Base-by-base conservation (phyloP, 257 asterid genomes). In the Nemophila menziesii region DNA sequence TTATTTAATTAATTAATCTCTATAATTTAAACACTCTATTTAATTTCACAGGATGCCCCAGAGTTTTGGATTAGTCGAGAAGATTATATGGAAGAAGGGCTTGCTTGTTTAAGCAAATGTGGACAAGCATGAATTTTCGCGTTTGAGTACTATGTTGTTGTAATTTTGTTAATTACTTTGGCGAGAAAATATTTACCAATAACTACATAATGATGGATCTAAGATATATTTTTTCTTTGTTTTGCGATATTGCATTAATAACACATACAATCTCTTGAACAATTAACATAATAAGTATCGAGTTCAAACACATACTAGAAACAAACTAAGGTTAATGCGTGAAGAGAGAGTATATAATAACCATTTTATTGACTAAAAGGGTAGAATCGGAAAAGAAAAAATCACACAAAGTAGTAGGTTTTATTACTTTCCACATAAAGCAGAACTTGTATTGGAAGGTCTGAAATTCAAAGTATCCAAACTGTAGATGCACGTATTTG, bases 1-100 rank as follows among this genome's bases (percentile, higher is more conserved):
- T n/a, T n/a, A n/a, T n/a, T n/a, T n/a, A n/a, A n/a, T n/a, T n/a
- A 18, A 56, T 42, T 50, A 42, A 33, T 15, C 39, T 49, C 39
- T 46, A 11, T n/a, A 14, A 11, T 22, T 24, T 40, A 19, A 13
- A 27, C 2, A 1, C 39, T 9, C 19, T 11, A 22, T 8, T 21
- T 19, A 49, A 44, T 18, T 52, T 47, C 67, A 78, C 85, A 85
- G 96, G 98, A 81, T 71, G 93, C 98, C 42, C 96, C 96, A 8
- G 98, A 85, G 68, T 90, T 90, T 64, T 90, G 98, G 98, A 90
- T 90, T 54, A 78, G 74, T 72, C 72, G 75, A 56, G 81, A 85
- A 77, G 98, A 85, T 73, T 90, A 90, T 79, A 53, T 90, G 78
- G 98, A 90, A 64, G 94, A 85, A 64, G 98, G 98, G 54, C 65